phyloP scores from a whole-genome alignment of 495 filamentous ascomycete species.

The Aspergillus carlsbadensis region DNA sequence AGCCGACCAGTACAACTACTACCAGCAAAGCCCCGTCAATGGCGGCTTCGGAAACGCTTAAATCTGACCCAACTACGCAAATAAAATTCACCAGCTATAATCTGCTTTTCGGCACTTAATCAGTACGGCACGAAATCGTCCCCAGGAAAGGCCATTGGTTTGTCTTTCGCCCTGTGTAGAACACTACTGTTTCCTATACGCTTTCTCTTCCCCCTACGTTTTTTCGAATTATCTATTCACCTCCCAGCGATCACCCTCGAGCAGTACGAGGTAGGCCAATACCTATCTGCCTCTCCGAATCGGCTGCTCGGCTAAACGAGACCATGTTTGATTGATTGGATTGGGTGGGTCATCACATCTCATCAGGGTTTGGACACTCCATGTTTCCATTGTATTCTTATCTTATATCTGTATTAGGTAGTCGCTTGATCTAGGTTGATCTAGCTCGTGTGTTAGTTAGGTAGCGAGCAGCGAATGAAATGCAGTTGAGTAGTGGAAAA shows the following conservation, averaged over 20 bases:
- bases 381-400: conserved; percentile 27
- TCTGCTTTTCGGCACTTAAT: not conserved
- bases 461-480: not conserved
- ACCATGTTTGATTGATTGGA: conserved; percentile 18
- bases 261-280: conserved; percentile 6
- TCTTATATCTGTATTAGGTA: conserved; percentile 18
- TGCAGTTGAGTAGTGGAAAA: conserved; percentile 8
- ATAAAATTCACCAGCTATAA: not conserved
- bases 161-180: conserved; percentile 30
- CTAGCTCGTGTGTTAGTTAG: conserved; percentile 1
- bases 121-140: not conserved
- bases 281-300: conserved; percentile 8
- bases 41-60: conserved; percentile 19
- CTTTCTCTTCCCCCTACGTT: conserved; percentile 16
- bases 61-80: conserved; percentile 1
- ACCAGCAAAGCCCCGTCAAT: conserved; percentile 39
- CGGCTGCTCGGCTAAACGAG: conserved; percentile 16
- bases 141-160: conserved; percentile 6
- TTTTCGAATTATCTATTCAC: conserved; percentile 22
- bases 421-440: conserved; percentile 5
- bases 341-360: conserved; percentile 16
- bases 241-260: conserved; percentile 25
- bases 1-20: conserved; percentile 37
- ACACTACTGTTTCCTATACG: conserved; percentile 23
- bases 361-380: conserved; percentile 27